Base-by-base conservation (phyloP, 768 basidiomycete species). In the Leccinum incarnatum region DNA sequence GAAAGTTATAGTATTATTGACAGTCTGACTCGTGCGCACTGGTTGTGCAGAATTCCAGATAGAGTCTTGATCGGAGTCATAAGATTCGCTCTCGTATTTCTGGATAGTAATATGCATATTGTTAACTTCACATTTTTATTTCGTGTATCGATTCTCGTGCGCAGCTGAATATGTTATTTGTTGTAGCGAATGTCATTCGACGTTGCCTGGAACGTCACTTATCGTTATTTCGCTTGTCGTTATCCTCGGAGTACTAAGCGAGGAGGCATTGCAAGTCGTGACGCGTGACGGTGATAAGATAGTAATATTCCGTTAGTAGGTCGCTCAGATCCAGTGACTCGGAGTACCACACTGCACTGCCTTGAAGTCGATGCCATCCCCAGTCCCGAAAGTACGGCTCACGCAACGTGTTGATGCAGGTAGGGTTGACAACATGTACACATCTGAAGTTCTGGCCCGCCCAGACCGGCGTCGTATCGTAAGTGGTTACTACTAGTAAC, bases 101-200 rank as follows among this genome's bases (percentile, higher is more conserved):
- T 15, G 15, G 21, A 25, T 52, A 46, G 30, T 56, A 53, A 55
- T 59, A 56, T 54, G 65, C 52, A 62, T 48, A 23, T 32, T 42
- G 53, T 53, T 50, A 46, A 61, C 52, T 46, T 32, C 1, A 59
- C 36, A 59, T 57, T 19, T 54, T 54, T 51, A 64, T 27, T 27
- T 25, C 55, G 57, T 56, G 57, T 67, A 50, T 47, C 54, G 36
- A 51, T 54, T 29, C 25, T 36, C 57, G 55, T 58, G 53, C 19
- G 49, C 46, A 19, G 10, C 46, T 37, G 32, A 46, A 30, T 42
- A 29, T 37, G 25, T 27, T 61, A 53, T 55, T 30, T 57, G 61
- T 42, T 12, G 63, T 56, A 53, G 40, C 34, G 21, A 48, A 52
- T 4, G 30, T 21, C n/a, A 51, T 42, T 27, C 32, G 51, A 30